Conservation (phyloP, 805 yeast genomes). For the Myxozyma nipponensis region DNA sequence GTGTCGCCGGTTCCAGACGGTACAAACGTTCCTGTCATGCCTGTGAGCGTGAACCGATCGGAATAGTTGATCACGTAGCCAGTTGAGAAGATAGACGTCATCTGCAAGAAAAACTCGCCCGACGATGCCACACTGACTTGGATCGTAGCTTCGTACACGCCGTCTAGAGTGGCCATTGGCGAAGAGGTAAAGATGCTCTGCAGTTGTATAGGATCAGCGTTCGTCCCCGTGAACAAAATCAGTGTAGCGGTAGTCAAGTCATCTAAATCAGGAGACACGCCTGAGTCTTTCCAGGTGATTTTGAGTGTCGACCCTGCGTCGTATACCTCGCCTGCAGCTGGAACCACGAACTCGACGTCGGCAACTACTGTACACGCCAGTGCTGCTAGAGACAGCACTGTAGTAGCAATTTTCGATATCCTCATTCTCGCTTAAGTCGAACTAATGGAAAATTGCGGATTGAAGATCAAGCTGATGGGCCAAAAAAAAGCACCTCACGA, state of each 20-base stretch:
- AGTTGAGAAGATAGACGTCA: slow-evolving; percentile 46
- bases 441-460: too few relatives aligned
- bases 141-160: slow-evolving; percentile 39
- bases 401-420: too few relatives aligned
- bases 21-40: slow-evolving; percentile 61
- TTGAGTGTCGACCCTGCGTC: slow-evolving; percentile 40
- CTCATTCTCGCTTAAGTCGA: too few relatives aligned
- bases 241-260: slow-evolving; percentile 49
- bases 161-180: slow-evolving; percentile 35
- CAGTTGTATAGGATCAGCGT: slow-evolving; percentile 42
- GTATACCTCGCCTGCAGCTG: slow-evolving; percentile 42
- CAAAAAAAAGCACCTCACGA: too few relatives aligned
- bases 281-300: slow-evolving; percentile 60
- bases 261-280: slow-evolving; percentile 45
- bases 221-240: slow-evolving; percentile 65
- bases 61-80: slow-evolving; percentile 62
- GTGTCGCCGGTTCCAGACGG: slow-evolving; percentile 48
- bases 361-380: too few relatives aligned
- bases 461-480: too few relatives aligned
- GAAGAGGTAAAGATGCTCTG: slow-evolving; percentile 35
- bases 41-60: slow-evolving; percentile 58
- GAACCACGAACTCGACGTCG: slow-evolving; percentile 48
- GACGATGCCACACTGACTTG: slow-evolving; percentile 45
- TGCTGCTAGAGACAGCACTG: too few relatives aligned
- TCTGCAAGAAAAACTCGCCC: slow-evolving; percentile 73